Base-by-base conservation (phyloP, 1,284 basidiomycete genomes). In the Serendipita sp. region DNA sequence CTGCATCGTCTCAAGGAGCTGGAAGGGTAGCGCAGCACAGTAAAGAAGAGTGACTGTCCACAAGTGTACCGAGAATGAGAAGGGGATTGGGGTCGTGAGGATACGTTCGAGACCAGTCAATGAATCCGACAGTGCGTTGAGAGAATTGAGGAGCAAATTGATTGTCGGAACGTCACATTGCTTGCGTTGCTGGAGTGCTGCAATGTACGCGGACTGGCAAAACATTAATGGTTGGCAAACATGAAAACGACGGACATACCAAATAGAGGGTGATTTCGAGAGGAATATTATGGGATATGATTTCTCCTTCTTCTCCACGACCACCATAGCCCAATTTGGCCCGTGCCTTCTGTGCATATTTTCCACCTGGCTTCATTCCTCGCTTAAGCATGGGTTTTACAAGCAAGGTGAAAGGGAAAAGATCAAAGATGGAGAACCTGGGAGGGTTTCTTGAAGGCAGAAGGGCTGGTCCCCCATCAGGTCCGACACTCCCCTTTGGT, bases 61-160 rank as follows among this genome's bases (percentile, higher is more conserved):
- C 50, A 87, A 72, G 68, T 86, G 84, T 38, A 83, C 74, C 1
- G 80, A 81, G 67, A 85, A 88, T 77, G 83, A 87, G 74, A 87
- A 89, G 1, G 87, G 88, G 55, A 91, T 88, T 0, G 87, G 87
- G 0, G 86, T 89, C 0, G 87, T 88, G 12, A 89, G 74, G 66
- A 90, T 88, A 49, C 87, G 77, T 70, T 91, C 87, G 2, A 90
- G 75, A 3, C 82, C 82, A 4, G 84, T 84, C 47, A 90, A 73
- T 15, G 83, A 79, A 62, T 89, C 85, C 2, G 82, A 80, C 47
- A 90, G 77, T 66, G 79, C 76, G 66, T 78, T 79, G 5, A 88
- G 70, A 1, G 80, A 69, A 2, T 67, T 68, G 0, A 85, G 64
- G 22, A 89, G 72, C n/a, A 74, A 71, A 67, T 80, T 85, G 32